A percentile compares a stretch with the other conserved stretches of the same genome.
Evolutionary conservation across 192 early-diverging fungal genomes (phyloP).

Genomic region (Linnemannia hyalina): DNA sequence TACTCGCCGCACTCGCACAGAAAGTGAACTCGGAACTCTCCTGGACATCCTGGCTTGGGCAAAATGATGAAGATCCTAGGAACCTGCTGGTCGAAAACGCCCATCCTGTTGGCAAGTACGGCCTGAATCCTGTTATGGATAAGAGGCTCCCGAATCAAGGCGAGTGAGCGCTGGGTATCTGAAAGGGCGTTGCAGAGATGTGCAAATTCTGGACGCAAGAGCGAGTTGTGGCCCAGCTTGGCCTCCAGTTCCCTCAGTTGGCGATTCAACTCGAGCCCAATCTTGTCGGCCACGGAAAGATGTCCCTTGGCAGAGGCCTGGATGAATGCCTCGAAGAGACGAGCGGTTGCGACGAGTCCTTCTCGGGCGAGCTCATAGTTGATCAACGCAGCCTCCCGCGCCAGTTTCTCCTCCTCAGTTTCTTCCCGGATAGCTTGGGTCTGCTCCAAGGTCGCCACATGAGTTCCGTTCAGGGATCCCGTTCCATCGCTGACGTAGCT

Average conservation of each 20-base stretch:
- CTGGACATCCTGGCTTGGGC: neutral
- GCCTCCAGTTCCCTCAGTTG: slow-evolving; percentile 23
- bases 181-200: slow-evolving; percentile 14
- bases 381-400: neutral
- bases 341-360: slow-evolving; percentile 12
- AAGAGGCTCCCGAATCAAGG: neutral
- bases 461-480: neutral
- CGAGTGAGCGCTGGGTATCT: slow-evolving; percentile 11
- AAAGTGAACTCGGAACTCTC: slow-evolving; percentile 24
- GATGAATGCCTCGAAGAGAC: slow-evolving; percentile 24
- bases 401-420: neutral
- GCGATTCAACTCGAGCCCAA: slow-evolving; percentile 21
- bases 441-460: neutral
- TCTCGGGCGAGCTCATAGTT: slow-evolving; percentile 16
- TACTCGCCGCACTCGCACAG: slow-evolving; percentile 26
- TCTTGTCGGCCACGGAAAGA: slow-evolving; percentile 30
- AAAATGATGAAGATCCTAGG: slow-evolving; percentile 25
- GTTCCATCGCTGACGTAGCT: neutral
- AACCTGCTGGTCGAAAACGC: slow-evolving; percentile 1
- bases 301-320: slow-evolving; percentile 25
- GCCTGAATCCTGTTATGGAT: slow-evolving; percentile 19
- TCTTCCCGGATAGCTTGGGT: neutral
- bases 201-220: neutral
- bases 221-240: slow-evolving; percentile 5
- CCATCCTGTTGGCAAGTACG: slow-evolving; percentile 10